Evolutionary conservation across 2,329 filamentous ascomycete species (phyloP), one percentile per base, ranked within the genome.

Genomic region (Pseudomassariella vexata): DNA sequence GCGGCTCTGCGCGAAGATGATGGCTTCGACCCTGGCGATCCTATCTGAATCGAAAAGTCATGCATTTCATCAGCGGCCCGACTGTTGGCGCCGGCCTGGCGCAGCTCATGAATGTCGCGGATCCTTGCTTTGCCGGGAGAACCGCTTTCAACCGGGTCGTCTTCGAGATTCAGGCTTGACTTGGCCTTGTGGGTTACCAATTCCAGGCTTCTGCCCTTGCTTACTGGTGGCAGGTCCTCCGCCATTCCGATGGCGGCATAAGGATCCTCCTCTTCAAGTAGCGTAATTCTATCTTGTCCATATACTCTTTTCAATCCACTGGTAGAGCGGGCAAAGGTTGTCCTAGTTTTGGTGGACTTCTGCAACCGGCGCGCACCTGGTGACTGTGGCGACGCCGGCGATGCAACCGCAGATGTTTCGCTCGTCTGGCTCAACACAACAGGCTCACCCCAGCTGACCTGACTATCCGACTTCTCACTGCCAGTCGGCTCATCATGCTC

Each of bases 51-150:
- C 32, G 79, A 55, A 11, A 82, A 56, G 44, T 82, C 79, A 39
- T 79, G 73, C 56, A 82, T 70, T 45, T 79, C 75, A 41, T 82
- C 77, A 5, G 77, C 64, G 41, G 79, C 79, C 18, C 79, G 70
- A 45, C 75, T 79, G 47, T 81, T 81, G 15, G 76, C 77, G 11
- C 79, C 79, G 5, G 78, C 76, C 38, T 80, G 73, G 31, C 76
- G 67, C 24, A 83, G 56, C 48, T 82, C 79, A 47, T 83, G 78
- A 12, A 82, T 72, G 42, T 74, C 79, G 36, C 70, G 68, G 28
- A 82, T 75, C 18, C 70, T 69, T 12, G 67, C 64, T 27, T 63
- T 66, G 14, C 60, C 59, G 9, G 51, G 53, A 3, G 58, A 45
- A 11, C 63, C 61, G 15, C 63, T 58, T 2, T 65, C 60, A 10